Percentiles rank a stretch among this genome's conserved stretches.
phyloP scores from a whole-genome alignment of 2,329 filamentous ascomycete genomes.

The Fusarium poae region DNA sequence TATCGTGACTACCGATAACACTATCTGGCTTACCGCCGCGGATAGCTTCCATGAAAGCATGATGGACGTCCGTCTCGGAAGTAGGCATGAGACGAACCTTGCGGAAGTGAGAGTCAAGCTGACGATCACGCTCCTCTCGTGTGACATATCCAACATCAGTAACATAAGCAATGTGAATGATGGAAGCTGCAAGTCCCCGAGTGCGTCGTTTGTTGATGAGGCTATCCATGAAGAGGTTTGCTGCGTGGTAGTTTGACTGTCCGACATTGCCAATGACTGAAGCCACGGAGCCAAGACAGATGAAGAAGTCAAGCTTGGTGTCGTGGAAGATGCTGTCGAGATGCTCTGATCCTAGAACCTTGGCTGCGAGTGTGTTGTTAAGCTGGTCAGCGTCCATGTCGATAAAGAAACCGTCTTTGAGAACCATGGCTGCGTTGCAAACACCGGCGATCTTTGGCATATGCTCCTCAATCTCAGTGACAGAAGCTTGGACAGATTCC shows the following conservation, averaged over 20 bases:
- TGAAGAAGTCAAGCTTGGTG: slow-evolving; percentile 56
- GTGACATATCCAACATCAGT: slow-evolving; percentile 16
- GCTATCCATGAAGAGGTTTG: slow-evolving; percentile 56
- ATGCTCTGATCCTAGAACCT: slow-evolving; percentile 54
- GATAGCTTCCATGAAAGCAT: slow-evolving; percentile 18
- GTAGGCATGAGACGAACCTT: slow-evolving; percentile 1
- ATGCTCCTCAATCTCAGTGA: slow-evolving; percentile 28
- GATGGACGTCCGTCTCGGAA: slow-evolving; percentile 45
- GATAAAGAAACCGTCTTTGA: slow-evolving; percentile 54
- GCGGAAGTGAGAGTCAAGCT: slow-evolving; percentile 42
- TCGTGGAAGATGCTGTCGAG: slow-evolving; percentile 52
- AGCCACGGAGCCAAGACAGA: slow-evolving; percentile 57
- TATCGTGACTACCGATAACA: neutral
- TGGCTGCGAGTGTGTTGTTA: slow-evolving; percentile 51
- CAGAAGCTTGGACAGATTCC: neutral
- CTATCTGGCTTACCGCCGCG: neutral
- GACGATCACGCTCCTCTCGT: slow-evolving; percentile 10
- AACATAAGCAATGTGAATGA: slow-evolving; percentile 54
- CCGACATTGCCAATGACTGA: slow-evolving; percentile 54
- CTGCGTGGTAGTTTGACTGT: slow-evolving; percentile 56
- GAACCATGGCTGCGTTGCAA: slow-evolving; percentile 60
- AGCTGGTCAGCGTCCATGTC: slow-evolving; percentile 51
- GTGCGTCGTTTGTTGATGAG: slow-evolving; percentile 43
- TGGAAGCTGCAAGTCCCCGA: slow-evolving; percentile 54
- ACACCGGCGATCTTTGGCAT: slow-evolving; percentile 58